Base-by-base conservation (phyloP, 1,284 basidiomycete genomes). In the Pseudozyma sp. region DNA sequence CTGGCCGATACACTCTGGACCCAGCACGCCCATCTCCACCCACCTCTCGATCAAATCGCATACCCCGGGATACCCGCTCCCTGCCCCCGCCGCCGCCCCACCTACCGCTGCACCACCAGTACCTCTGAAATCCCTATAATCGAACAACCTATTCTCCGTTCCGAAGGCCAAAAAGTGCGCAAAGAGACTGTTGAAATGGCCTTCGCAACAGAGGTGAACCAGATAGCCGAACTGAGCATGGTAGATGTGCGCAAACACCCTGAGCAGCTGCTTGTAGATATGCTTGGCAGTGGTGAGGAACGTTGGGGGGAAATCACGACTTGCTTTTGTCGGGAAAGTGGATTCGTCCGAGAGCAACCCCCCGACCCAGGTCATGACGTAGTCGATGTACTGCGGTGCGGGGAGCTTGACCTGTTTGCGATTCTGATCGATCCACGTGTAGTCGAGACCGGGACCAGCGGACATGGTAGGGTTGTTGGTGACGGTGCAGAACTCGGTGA, bases 341-440 rank as follows among this genome's bases (percentile, higher is more conserved):
- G 87, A 89, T 81, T 97, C 94, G 85, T 98, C 96, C 78, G 94
- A 92, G 39, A 98, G 88, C 31, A 97, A 87, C 80, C 95, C 95
- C 82, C 97, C 94, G 6, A 97, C 89, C 95, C 95, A 98, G 11
- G 94, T 95, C 92, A 98, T 95, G 73, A 98, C 95, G 85, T 96
- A 99, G 87, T 99, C 96, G 73, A 98, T 95, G 86, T 99, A 98
- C 30, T 94, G 96, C 7, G 96, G 93, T 4, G 96, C 96, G 14
- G 96, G 92, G 0, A 99, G 88, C 77, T 96, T 90, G 43, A 98
- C 93, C 76, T 92, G 92, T 84, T 95, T 95, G 59, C 94, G 92
- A 39, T 84, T 80, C 86, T 97, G 97, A 46, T 85, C 84, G 80
- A 97, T 92, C 96, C 96, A 99, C 5, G 94, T 95, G 86, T 98